Percentiles rank a stretch among this genome's conserved stretches.
Evolutionary conservation across 2,329 filamentous ascomycete genomes (phyloP).

Genomic region (Cladobotryum mycophilum): DNA sequence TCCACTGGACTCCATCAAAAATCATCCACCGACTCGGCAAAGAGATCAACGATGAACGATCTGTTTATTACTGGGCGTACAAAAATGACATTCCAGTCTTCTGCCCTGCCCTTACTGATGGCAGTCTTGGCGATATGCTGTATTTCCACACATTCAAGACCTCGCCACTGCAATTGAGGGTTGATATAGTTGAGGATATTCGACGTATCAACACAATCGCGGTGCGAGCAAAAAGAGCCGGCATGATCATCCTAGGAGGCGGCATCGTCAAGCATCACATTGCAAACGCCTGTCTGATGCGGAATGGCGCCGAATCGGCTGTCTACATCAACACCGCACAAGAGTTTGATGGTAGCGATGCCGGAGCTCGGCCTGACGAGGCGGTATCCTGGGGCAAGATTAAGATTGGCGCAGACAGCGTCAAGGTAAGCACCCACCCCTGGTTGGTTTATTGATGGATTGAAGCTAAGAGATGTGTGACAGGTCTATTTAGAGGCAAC

Average conservation of each 20-base stretch:
- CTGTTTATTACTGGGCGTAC: conserved; percentile 95
- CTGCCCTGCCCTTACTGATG: conserved; percentile 92
- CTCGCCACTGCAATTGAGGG: conserved; percentile 70
- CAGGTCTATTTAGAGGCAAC: conserved; percentile 61
- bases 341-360: conserved; percentile 96
- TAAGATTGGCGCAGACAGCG: conserved; percentile 76
- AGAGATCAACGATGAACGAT: conserved; percentile 88
- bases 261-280: conserved; percentile 98
- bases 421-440: conserved; percentile 59
- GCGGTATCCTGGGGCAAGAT: conserved; percentile 99
- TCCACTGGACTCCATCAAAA: conserved; percentile 91
- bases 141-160: conserved; percentile 97
- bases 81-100: conserved; percentile 97
- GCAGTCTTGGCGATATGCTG: conserved; percentile 93
- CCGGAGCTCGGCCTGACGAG: conserved; percentile 89
- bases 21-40: conserved; percentile 84
- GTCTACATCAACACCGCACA: conserved; percentile 98
- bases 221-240: conserved; percentile 77
- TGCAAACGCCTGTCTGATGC: conserved; percentile 94
- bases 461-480: background rate
- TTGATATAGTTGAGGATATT: conserved; percentile 93
- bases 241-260: conserved; percentile 93
- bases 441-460: background rate
- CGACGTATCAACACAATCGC: conserved; percentile 87
- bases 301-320: conserved; percentile 92